These are phyloP conservation scores for Blastobotrys americana DNA, from an alignment of 805 yeast genomes.

Conservation along the genomic window DNA sequence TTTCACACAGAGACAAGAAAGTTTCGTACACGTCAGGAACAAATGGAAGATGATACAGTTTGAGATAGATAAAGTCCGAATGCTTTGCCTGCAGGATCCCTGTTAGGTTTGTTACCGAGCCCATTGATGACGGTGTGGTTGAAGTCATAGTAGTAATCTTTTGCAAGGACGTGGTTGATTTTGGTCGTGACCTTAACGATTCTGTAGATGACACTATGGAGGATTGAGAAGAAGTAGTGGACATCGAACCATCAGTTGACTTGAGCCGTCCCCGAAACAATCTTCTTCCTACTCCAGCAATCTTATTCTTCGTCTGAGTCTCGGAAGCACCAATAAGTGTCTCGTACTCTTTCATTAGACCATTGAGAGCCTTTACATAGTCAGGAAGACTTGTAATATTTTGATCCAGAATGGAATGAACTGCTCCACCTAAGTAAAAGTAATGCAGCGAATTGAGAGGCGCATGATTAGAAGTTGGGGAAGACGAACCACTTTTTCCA, in stretches of 20 bases:
- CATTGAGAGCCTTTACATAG: constrained; percentile 14
- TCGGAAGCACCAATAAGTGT: constrained; percentile 10
- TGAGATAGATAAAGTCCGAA: constrained; percentile 17
- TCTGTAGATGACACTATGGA: too few species aligned
- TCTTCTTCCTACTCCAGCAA: constrained; percentile 20
- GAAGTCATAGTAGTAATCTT: not conserved
- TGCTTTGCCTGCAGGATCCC: not conserved
- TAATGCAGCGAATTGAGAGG: constrained; percentile 11
- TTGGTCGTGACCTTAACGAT: constrained; percentile 2
- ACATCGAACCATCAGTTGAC: constrained; percentile 12
- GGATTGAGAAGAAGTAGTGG: not conserved
- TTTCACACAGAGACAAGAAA: constrained; percentile 22
- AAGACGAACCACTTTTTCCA: not conserved
- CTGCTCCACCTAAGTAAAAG: constrained; percentile 21
- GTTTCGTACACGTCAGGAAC: constrained; percentile 25
- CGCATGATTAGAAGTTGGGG: not conserved
- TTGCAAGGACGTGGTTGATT: not conserved
- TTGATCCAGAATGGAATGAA: constrained; percentile 10
- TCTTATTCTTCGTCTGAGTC: constrained; percentile 13
- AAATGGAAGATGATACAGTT: constrained; percentile 22
- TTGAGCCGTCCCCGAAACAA: constrained; percentile 18
- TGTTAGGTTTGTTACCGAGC: too few species aligned
- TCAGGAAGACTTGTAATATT: constrained; percentile 11
- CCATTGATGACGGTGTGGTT: not conserved
- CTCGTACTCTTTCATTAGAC: constrained; percentile 20